Conservation (phyloP, 139 green algal genomes). For the Chlorella sp. region DNA sequence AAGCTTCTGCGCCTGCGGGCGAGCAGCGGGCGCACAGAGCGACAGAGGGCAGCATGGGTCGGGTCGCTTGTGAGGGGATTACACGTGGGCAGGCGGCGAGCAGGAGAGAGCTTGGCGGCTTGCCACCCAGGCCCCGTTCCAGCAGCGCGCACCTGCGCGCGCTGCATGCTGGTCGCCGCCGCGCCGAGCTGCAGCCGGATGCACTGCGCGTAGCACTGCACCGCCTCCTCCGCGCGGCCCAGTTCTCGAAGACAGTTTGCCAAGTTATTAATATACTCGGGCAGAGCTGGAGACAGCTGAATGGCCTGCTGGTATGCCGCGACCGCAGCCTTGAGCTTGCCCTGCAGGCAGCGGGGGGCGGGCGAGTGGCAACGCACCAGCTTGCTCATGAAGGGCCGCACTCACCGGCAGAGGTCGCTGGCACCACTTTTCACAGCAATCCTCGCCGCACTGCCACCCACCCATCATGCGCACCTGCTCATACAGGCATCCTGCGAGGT, state of each 20-base stretch:
- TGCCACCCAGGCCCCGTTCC: slow-evolving; percentile 10
- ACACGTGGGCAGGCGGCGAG: no score
- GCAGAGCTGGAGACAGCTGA: slow-evolving; percentile 66
- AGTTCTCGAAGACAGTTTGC: slow-evolving; percentile 78
- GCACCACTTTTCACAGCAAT: not conserved
- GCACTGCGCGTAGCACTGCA: slow-evolving; percentile 77
- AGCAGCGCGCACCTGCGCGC: slow-evolving; percentile 16
- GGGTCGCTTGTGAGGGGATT: no score
- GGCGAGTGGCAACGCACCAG: not conserved
- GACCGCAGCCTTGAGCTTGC: slow-evolving; percentile 70
- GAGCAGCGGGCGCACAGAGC: not conserved
- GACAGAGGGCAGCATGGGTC: not conserved
- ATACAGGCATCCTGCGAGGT: slow-evolving; percentile 58
- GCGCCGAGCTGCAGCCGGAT: slow-evolving; percentile 73
- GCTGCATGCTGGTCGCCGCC: not conserved
- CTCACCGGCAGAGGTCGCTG: not conserved
- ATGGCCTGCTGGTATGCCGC: slow-evolving; percentile 70
- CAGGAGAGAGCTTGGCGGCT: not conserved
- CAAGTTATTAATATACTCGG: slow-evolving; percentile 87
- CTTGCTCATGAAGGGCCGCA: not conserved
- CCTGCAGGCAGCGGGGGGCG: slow-evolving; percentile 16
- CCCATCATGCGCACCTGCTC: slow-evolving; percentile 5
- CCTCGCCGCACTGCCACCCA: not conserved
- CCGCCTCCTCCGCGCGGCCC: slow-evolving; percentile 64
- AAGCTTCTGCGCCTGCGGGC: slow-evolving; percentile 62